Evolutionary conservation across 2,329 filamentous ascomycete genomes (phyloP).

Genomic region (Chrysosporium keratinophilum): DNA sequence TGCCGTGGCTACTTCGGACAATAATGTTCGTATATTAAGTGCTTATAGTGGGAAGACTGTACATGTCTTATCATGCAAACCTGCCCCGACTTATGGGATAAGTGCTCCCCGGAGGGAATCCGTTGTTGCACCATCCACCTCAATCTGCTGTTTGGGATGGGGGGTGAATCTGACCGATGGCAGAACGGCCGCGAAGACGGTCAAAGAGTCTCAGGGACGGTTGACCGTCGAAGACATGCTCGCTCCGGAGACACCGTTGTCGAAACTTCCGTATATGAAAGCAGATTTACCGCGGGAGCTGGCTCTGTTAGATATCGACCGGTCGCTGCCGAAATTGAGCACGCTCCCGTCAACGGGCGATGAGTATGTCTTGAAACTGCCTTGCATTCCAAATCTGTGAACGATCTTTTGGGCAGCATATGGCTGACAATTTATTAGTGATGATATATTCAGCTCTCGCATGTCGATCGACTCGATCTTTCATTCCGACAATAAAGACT

Average conservation of each 20-base stretch:
- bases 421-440: constrained; percentile 29
- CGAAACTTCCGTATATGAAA: constrained; percentile 30
- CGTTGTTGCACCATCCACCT: constrained; percentile 27
- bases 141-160: constrained; percentile 44
- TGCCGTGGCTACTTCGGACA: constrained; percentile 75
- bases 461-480: constrained; percentile 61
- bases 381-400: background rate
- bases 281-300: constrained; percentile 61
- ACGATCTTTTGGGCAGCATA: no score
- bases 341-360: constrained; percentile 56
- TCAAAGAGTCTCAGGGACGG: constrained; percentile 20
- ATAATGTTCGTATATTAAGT: constrained; percentile 63
- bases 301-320: constrained; percentile 64
- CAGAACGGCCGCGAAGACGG: constrained; percentile 34
- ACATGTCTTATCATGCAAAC: constrained; percentile 49
- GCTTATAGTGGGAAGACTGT: constrained; percentile 72
- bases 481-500: constrained; percentile 52
- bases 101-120: constrained; percentile 14
- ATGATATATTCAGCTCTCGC: constrained; percentile 57
- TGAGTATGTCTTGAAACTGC: constrained; percentile 33
- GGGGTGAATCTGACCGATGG: constrained; percentile 46
- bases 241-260: constrained; percentile 29
- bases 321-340: constrained; percentile 64
- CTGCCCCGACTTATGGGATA: background rate
- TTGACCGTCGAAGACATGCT: constrained; percentile 36